These are phyloP conservation scores for Microbotryomycetes sp. DNA, from an alignment of 1,284 basidiomycete species.

Conservation along the genomic window DNA sequence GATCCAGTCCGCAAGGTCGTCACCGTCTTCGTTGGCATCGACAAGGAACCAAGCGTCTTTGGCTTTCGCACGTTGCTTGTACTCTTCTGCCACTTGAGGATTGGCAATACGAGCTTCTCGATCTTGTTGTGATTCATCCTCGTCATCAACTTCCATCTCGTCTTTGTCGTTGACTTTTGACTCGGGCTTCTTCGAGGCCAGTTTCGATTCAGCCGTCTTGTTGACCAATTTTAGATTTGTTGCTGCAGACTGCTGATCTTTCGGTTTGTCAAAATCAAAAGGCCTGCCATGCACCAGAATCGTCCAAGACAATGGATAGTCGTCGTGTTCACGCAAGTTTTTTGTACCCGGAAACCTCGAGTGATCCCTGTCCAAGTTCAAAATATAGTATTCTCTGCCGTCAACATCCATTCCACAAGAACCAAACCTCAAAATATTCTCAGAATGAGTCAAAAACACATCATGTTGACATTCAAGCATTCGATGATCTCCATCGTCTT, in stretches of 20 bases:
- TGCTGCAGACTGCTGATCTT: neutral
- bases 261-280: neutral
- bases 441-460: neutral
- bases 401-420: neutral
- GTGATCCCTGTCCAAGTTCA: neutral
- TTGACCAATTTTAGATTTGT: too few relatives aligned
- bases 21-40: neutral
- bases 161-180: neutral
- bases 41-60: slow-evolving; percentile 2
- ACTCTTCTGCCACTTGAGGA: neutral
- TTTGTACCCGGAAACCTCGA: neutral
- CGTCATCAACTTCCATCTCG: neutral
- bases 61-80: neutral
- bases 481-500: neutral
- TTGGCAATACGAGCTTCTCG: neutral
- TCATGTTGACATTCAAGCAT: neutral
- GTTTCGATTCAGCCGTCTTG: neutral
- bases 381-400: neutral
- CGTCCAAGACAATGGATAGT: slow-evolving; percentile 1
- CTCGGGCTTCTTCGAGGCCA: neutral
- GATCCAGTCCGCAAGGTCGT: neutral
- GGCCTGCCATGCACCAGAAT: slow-evolving; percentile 3
- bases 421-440: neutral
- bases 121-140: neutral
- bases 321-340: neutral